Base-by-base conservation (phyloP, 257 asterid species). In the Solanum dulcamara region DNA sequence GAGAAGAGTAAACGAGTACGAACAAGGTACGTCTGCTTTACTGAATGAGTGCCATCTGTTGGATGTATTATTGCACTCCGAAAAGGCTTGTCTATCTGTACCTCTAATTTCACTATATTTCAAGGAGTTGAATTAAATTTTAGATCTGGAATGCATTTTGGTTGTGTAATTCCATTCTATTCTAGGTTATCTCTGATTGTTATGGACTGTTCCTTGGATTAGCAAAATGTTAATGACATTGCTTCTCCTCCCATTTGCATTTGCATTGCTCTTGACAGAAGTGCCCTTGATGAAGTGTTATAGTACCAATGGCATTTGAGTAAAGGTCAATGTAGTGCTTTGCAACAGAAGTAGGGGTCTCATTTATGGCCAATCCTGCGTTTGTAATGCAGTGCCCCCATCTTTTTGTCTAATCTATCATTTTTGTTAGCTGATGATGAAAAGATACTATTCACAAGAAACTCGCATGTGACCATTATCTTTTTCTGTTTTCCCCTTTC, bases 1-100 rank as follows among this genome's bases (percentile, higher is more conserved):
- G 28, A 91, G 81, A 80, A 89, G 98, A 92, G 98, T 95, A 87
- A 93, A 93, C 67, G 96, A 93, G 86, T 95, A 95, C 72, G 98
- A 94, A 87, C 94, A 91, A 95, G 98, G 98, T 95, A 81, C 81
- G 79, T 24, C 48, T 68, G 66, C 6, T 81, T 37, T 80, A 80
- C 66, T 81, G 71, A 59, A 68, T 35, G 40, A 37, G 20, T 81
- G 62, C 53, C 40, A 35, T 28, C 74, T 35, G 18, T 53, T 77
- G 40, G 17, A 22, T 83, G 28, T 32, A 7, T n/a, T 26, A 33
- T 59, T 12, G 22, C 67, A 26, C 24, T 26, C 24, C 11, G 55
- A 38, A 59, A 81, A 60, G 85, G 57, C 37, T 57, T 59, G 40
- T 60, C 59, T 60, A 44, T 66, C 38, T 82, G 59, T 82, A 26